Conservation (phyloP, 768 basidiomycete genomes). For the Pisolithus microcarpus region DNA sequence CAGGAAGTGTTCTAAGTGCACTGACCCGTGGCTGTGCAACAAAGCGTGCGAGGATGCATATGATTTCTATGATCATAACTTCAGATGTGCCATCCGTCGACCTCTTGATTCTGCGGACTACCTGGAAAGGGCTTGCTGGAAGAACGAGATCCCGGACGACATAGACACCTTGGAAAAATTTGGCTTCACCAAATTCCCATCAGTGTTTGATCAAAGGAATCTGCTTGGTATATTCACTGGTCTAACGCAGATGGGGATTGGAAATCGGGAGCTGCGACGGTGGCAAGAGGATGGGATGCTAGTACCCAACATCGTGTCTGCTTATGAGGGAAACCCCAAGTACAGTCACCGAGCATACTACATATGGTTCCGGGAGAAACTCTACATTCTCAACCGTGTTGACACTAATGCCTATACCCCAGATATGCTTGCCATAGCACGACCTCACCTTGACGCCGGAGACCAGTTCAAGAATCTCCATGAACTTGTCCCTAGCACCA, state of each 20-base stretch:
- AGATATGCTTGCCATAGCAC: not conserved
- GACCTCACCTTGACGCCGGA: not conserved
- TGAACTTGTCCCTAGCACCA: not conserved
- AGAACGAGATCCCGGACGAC: slow-evolving; percentile 20
- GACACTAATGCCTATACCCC: not conserved
- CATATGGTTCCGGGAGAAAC: slow-evolving; percentile 29
- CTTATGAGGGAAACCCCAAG: slow-evolving; percentile 17
- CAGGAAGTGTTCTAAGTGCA: not conserved
- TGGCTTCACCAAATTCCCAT: slow-evolving; percentile 23
- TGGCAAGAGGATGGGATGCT: slow-evolving; percentile 27
- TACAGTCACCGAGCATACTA: slow-evolving; percentile 21
- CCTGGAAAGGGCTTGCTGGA: not conserved
- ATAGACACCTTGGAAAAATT: slow-evolving; percentile 27
- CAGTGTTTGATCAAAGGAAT: slow-evolving; percentile 5
- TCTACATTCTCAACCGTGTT: slow-evolving; percentile 18
- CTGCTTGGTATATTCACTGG: slow-evolving; percentile 29
- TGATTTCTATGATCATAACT: not conserved
- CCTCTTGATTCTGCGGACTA: not conserved
- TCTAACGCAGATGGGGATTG: slow-evolving; percentile 15
- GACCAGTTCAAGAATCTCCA: not conserved
- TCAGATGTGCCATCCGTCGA: not conserved
- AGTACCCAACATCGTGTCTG: slow-evolving; percentile 23
- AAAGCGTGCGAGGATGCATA: not conserved
- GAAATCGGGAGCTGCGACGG: slow-evolving; percentile 18
- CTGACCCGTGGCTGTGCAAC: not conserved